Percentiles rank a stretch among this genome's conserved stretches.
Evolutionary conservation across 179 eudicot genomes (phyloP).

Genomic region (Beta corolliflora): DNA sequence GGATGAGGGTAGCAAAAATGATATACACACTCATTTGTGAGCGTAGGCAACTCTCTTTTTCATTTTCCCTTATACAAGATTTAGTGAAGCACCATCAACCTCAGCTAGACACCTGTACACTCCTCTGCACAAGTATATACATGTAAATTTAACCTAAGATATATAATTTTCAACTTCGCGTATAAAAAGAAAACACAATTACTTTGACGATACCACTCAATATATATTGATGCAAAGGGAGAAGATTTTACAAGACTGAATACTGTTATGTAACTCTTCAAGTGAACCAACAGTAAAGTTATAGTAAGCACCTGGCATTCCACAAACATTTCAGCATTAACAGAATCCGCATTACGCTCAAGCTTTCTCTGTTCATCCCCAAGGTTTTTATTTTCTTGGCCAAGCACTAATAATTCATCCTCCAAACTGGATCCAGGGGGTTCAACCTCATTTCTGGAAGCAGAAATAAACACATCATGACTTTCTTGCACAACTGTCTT

Average conservation of each 20-base stretch:
- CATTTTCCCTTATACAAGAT: neutral
- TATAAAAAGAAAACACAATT: neutral
- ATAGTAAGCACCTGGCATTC: constrained; percentile 83
- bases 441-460: constrained; percentile 34
- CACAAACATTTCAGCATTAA: constrained; percentile 86
- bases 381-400: constrained; percentile 55
- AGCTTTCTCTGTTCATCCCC: constrained; percentile 80
- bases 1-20: neutral
- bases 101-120: neutral
- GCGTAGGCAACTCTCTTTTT: neutral
- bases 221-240: neutral
- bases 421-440: constrained; percentile 54
- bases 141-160: neutral
- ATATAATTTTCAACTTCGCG: neutral
- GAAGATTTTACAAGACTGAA: neutral
- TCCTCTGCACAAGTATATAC: neutral
- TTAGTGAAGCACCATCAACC: neutral
- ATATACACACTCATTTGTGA: neutral
- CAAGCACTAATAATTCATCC: constrained; percentile 65
- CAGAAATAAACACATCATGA: constrained; percentile 27
- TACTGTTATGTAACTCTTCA: neutral
- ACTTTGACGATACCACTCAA: too few species aligned
- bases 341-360: constrained; percentile 91
- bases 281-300: neutral
- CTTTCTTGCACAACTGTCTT: constrained; percentile 34